These are phyloP conservation scores for Samsoniella hepiali DNA, from an alignment of 2,329 filamentous ascomycete species.

Conservation along the genomic window DNA sequence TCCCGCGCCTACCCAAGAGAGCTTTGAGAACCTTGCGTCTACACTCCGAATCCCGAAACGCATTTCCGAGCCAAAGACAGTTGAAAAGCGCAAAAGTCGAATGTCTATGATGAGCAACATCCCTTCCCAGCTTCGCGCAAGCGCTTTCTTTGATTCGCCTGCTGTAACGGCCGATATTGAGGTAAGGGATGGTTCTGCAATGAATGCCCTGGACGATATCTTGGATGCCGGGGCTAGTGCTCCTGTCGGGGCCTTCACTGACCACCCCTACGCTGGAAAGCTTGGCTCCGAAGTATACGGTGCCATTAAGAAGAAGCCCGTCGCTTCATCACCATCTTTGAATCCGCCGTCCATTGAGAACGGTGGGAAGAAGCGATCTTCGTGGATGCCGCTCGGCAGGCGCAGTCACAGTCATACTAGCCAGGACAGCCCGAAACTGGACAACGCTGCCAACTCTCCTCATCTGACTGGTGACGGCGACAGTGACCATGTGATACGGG, in stretches of 20 bases:
- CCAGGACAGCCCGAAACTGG: conserved; percentile 28
- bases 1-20: conserved; percentile 6
- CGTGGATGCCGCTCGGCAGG: conserved; percentile 48
- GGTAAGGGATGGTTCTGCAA: conserved; percentile 75
- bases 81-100: conserved; percentile 34
- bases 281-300: conserved; percentile 75
- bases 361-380: conserved; percentile 45
- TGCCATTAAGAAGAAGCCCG: conserved; percentile 46
- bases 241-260: conserved; percentile 86
- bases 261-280: conserved; percentile 78
- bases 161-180: conserved; percentile 50
- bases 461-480: conserved; percentile 5
- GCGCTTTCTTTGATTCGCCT: conserved; percentile 79
- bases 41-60: conserved; percentile 34
- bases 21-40: conserved; percentile 19
- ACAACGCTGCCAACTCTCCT: conserved; percentile 16
- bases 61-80: conserved; percentile 30
- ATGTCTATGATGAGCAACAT: conserved; percentile 41
- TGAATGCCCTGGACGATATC: conserved; percentile 85
- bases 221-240: conserved; percentile 84
- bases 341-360: conserved; percentile 24
- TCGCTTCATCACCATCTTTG: conserved; percentile 28
- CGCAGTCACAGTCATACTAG: conserved; percentile 32
- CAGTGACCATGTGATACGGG: conserved; percentile 22
- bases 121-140: conserved; percentile 85